Evolutionary conservation across 2,329 filamentous ascomycete genomes (phyloP).

Genomic region (Grosmannia clavigera): DNA sequence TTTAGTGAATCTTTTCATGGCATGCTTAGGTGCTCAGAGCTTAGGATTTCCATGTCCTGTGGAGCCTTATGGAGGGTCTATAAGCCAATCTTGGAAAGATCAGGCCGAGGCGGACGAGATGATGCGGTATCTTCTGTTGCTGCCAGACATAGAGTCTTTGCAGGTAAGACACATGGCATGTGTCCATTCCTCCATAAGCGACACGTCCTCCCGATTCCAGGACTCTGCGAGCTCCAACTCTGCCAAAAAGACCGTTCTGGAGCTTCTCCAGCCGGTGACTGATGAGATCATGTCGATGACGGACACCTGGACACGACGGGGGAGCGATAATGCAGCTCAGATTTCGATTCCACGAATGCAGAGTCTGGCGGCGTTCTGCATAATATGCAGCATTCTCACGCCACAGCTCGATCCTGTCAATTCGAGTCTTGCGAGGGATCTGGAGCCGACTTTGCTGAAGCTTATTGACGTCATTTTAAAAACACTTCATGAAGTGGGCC

Average conservation of each 20-base stretch:
- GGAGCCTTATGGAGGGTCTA: constrained; percentile 31
- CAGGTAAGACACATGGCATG: background rate
- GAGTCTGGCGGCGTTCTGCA: constrained; percentile 36
- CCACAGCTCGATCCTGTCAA: constrained; percentile 35
- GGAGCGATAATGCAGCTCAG: constrained; percentile 31
- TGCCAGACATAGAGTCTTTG: constrained; percentile 22
- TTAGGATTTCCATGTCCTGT: constrained; percentile 20
- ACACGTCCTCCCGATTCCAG: background rate
- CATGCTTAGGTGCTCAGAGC: constrained; percentile 46
- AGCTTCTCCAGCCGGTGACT: constrained; percentile 40
- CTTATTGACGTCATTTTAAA: constrained; percentile 29
- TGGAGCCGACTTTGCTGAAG: constrained; percentile 29
- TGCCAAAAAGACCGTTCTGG: constrained; percentile 38
- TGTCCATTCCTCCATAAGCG: constrained; percentile 1
- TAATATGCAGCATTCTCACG: constrained; percentile 32
- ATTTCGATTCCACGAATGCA: constrained; percentile 40
- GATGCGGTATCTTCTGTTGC: constrained; percentile 42
- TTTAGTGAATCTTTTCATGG: constrained; percentile 55
- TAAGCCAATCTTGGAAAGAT: constrained; percentile 35
- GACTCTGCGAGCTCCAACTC: constrained; percentile 21
- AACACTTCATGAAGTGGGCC: constrained; percentile 28
- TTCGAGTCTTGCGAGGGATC: constrained; percentile 33
- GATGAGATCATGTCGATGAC: constrained; percentile 35
- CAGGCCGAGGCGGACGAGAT: constrained; percentile 30
- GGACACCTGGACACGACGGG: constrained; percentile 31